A percentile compares a stretch with the other conserved stretches of the same genome.
Conservation (phyloP, 2,329 filamentous ascomycete genomes). For the Falciphora oryzae region DNA sequence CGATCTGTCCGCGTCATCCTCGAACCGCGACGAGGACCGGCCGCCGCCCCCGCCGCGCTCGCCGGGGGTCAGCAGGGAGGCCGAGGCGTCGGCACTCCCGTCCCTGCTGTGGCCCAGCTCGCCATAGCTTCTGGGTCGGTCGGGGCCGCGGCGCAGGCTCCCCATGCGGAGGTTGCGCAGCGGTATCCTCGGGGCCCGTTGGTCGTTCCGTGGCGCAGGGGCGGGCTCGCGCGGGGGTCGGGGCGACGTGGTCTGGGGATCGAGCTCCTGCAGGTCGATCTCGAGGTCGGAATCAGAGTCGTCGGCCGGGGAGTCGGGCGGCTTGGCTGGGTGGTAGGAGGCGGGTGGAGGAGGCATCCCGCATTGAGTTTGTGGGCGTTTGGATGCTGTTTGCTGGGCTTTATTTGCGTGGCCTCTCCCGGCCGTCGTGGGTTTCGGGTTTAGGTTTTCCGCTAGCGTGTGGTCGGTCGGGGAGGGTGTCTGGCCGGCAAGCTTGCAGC, state of each 20-base stretch:
- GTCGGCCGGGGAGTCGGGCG: slow-evolving; percentile 57
- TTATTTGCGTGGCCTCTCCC: neutral
- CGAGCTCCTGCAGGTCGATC: slow-evolving; percentile 73
- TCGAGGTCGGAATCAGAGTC: slow-evolving; percentile 76
- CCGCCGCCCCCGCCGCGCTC: slow-evolving; percentile 38
- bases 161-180: slow-evolving; percentile 65
- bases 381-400: neutral
- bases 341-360: slow-evolving; percentile 51
- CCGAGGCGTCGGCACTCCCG: slow-evolving; percentile 59
- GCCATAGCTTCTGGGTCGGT: slow-evolving; percentile 51
- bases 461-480: neutral
- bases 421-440: neutral
- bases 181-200: slow-evolving; percentile 57
- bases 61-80: slow-evolving; percentile 49
- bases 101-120: slow-evolving; percentile 52
- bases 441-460: neutral
- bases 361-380: slow-evolving; percentile 22
- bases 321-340: slow-evolving; percentile 48
- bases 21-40: slow-evolving; percentile 3
- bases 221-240: slow-evolving; percentile 36
- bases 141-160: slow-evolving; percentile 50
- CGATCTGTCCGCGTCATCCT: slow-evolving; percentile 6
- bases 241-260: slow-evolving; percentile 44
- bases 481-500: slow-evolving; percentile 4
- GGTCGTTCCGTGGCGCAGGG: slow-evolving; percentile 23